Evolutionary conservation across 768 basidiomycete species (phyloP).

Genomic region (Termitomyces eurrhizus): DNA sequence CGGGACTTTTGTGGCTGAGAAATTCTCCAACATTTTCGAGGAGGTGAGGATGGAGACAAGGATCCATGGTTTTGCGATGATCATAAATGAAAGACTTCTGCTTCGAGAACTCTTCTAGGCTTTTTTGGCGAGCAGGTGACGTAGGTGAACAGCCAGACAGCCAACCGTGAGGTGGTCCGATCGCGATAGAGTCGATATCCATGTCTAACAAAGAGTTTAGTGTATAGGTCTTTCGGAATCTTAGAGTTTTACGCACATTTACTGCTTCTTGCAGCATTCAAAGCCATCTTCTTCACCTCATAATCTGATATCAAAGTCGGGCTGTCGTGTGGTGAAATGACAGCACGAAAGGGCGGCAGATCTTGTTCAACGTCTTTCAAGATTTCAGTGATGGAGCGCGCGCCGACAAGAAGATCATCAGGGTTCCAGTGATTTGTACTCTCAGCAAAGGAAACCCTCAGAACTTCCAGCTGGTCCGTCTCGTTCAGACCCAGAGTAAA

Average conservation of each 20-base stretch:
- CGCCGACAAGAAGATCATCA: conserved; percentile 17
- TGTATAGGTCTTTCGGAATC: not conserved
- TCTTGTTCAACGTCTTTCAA: conserved; percentile 25
- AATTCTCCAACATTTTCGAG: conserved; percentile 37
- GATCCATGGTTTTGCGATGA: conserved; percentile 34
- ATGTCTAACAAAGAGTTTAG: conserved; percentile 11
- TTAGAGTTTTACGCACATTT: conserved; percentile 9
- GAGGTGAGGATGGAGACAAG: conserved; percentile 31
- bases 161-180: conserved; percentile 15
- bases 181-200: conserved; percentile 9
- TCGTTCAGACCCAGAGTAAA: conserved; percentile 32
- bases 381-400: conserved; percentile 20
- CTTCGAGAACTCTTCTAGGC: conserved; percentile 6
- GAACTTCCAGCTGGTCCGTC: conserved; percentile 9
- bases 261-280: conserved; percentile 13
- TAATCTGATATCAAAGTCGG: conserved; percentile 25
- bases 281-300: conserved; percentile 13
- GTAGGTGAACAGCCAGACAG: conserved; percentile 21
- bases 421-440: conserved; percentile 13
- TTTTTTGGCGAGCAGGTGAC: conserved; percentile 22
- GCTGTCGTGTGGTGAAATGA: conserved; percentile 31
- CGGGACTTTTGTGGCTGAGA: conserved; percentile 29
- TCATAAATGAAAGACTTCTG: conserved; percentile 33
- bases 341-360: conserved; percentile 34
- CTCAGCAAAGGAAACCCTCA: conserved; percentile 13